Evolutionary conservation across 305 asterid genomes (phyloP).

Genomic region (Fraxinus albicans): DNA sequence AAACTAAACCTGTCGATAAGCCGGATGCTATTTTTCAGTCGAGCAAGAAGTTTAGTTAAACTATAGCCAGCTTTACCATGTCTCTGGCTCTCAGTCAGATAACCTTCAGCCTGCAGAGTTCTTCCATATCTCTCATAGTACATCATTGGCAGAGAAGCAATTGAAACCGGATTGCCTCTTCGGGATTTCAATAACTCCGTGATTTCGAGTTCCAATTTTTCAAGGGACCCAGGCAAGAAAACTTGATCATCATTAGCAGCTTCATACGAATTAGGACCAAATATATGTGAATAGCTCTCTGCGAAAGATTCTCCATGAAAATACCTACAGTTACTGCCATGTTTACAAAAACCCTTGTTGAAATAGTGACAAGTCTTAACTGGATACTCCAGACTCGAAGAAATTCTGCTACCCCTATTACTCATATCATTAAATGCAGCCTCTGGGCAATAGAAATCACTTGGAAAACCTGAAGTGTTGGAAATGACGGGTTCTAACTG

Average conservation of each 20-base stretch:
- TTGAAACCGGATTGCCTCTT: slow-evolving; percentile 74
- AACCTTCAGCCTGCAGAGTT: slow-evolving; percentile 53
- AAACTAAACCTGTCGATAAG: slow-evolving; percentile 51
- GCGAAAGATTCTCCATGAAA: slow-evolving; percentile 51
- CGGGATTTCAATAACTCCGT: slow-evolving; percentile 63
- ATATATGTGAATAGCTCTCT: slow-evolving; percentile 34
- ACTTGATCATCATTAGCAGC: slow-evolving; percentile 47
- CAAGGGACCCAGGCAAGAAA: slow-evolving; percentile 61
- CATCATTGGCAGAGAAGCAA: slow-evolving; percentile 83
- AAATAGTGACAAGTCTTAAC: slow-evolving; percentile 73
- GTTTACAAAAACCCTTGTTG: slow-evolving; percentile 81
- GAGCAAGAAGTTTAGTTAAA: slow-evolving; percentile 51
- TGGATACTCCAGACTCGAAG: slow-evolving; percentile 41
- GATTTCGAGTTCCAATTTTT: slow-evolving; percentile 64
- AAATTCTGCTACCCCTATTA: slow-evolving; percentile 40
- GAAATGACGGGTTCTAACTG: slow-evolving; percentile 33
- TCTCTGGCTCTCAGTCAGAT: slow-evolving; percentile 48
- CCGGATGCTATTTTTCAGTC: slow-evolving; percentile 53
- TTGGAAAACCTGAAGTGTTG: slow-evolving; percentile 27
- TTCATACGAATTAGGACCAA: slow-evolving; percentile 43
- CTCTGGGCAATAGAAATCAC: slow-evolving; percentile 43
- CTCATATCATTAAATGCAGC: slow-evolving; percentile 36
- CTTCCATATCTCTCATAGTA: slow-evolving; percentile 69
- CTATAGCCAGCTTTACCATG: slow-evolving; percentile 50
- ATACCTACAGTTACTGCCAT: slow-evolving; percentile 77